Evolutionary conservation across 768 basidiomycete species (phyloP).

Genomic region (Daedaleopsis nitida): DNA sequence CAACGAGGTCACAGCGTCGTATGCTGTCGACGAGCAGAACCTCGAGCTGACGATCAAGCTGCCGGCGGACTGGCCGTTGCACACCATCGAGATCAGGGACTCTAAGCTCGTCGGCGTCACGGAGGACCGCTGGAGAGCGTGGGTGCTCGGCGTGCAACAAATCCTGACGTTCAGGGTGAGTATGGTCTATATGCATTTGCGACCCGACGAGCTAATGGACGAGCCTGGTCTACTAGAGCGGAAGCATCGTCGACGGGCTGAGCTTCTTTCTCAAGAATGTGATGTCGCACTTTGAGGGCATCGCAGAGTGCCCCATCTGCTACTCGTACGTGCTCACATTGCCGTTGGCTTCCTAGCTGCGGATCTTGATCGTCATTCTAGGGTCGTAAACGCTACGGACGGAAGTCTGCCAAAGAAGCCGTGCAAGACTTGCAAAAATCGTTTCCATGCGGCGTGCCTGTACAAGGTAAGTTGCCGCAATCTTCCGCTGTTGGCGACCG

Average conservation of each 20-base stretch:
- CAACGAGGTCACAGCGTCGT: slow-evolving; percentile 83
- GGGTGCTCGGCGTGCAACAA: slow-evolving; percentile 92
- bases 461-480: slow-evolving; percentile 64
- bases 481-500: too few species aligned
- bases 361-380: neutral
- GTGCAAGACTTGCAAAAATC: slow-evolving; percentile 93
- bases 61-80: slow-evolving; percentile 89
- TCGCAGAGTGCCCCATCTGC: slow-evolving; percentile 95
- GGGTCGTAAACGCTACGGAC: slow-evolving; percentile 84
- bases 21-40: slow-evolving; percentile 89
- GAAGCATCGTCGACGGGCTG: slow-evolving; percentile 85
- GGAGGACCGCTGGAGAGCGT: slow-evolving; percentile 89
- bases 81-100: slow-evolving; percentile 85
- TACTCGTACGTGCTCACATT: slow-evolving; percentile 65
- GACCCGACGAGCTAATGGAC: neutral
- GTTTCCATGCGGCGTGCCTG: slow-evolving; percentile 89
- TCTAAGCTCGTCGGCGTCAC: slow-evolving; percentile 83
- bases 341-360: neutral
- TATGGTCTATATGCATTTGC: slow-evolving; percentile 10
- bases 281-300: slow-evolving; percentile 89
- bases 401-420: slow-evolving; percentile 85
- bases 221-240: slow-evolving; percentile 57
- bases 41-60: slow-evolving; percentile 88
- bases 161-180: slow-evolving; percentile 84
- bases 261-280: slow-evolving; percentile 94